Conservation (phyloP, 1,139 yeast species). For the Tardiomyces digboiensis region DNA sequence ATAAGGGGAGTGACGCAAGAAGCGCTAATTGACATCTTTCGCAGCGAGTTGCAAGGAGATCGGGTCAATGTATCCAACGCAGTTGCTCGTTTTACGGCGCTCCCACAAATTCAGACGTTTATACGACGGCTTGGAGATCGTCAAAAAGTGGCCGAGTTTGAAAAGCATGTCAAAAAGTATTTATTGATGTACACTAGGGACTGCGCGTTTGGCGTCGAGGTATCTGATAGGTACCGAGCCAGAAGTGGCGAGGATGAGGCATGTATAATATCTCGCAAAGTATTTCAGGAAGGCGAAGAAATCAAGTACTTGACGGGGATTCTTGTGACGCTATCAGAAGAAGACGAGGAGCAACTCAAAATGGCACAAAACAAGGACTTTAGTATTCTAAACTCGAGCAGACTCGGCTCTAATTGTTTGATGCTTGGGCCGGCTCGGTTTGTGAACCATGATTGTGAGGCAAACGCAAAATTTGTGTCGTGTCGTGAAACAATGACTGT, state of each 20-base stretch:
- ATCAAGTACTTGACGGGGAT: slow-evolving; percentile 31
- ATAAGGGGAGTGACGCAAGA: slow-evolving; percentile 17
- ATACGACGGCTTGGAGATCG: slow-evolving; percentile 17
- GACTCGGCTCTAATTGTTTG: slow-evolving; percentile 28
- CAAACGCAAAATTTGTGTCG: slow-evolving; percentile 32
- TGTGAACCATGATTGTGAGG: slow-evolving; percentile 38
- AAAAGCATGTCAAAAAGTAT: slow-evolving; percentile 30
- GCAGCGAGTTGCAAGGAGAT: slow-evolving; percentile 12
- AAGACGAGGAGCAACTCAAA: slow-evolving; percentile 24
- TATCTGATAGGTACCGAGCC: slow-evolving; percentile 32
- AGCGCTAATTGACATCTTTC: slow-evolving; percentile 14
- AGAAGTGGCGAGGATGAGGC: slow-evolving; percentile 28
- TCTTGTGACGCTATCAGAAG: slow-evolving; percentile 29
- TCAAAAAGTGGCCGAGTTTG: slow-evolving; percentile 23
- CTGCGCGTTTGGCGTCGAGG: slow-evolving; percentile 34
- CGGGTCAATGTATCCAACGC: slow-evolving; percentile 15
- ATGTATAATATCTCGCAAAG: slow-evolving; percentile 31
- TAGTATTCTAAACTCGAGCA: slow-evolving; percentile 32
- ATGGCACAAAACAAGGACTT: slow-evolving; percentile 28
- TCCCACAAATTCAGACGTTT: slow-evolving; percentile 23
- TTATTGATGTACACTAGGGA: slow-evolving; percentile 27
- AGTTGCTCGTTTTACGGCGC: slow-evolving; percentile 19
- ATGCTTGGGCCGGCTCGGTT: slow-evolving; percentile 42
- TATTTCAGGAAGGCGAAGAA: slow-evolving; percentile 25
- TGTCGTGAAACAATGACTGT: slow-evolving; percentile 20